Evolutionary conservation across 2,329 filamentous ascomycete genomes (phyloP).

Genomic region (Cryphonectria naterciae): DNA sequence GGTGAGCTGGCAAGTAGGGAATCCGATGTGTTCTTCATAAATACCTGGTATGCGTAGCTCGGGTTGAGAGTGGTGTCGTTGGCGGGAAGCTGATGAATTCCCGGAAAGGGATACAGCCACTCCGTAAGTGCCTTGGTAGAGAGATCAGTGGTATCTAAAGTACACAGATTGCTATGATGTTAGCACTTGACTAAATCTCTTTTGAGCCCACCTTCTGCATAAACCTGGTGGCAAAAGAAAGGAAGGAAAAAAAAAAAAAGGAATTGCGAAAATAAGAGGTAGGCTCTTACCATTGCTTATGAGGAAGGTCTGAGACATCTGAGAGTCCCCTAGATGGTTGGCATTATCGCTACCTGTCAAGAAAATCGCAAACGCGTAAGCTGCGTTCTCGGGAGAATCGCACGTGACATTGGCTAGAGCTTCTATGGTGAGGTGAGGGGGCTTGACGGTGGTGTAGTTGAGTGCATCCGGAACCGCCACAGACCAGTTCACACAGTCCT

Average conservation of each 20-base stretch:
- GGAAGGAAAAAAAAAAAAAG: neutral
- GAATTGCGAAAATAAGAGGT: neutral
- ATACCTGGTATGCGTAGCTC: neutral
- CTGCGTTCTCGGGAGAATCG: neutral
- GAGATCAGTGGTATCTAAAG: neutral
- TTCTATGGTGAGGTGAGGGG: neutral
- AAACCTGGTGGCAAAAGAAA: neutral
- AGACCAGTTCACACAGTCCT: neutral
- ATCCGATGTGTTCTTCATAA: neutral
- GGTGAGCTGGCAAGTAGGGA: neutral
- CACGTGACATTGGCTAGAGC: neutral
- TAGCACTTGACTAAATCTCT: neutral
- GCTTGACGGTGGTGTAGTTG: neutral
- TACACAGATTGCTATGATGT: neutral
- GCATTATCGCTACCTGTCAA: neutral
- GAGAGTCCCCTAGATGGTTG: neutral
- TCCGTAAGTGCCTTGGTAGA: neutral
- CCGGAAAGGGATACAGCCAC: neutral
- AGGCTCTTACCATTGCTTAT: neutral
- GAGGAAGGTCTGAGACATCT: neutral
- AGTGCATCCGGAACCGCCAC: neutral
- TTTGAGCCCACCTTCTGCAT: neutral
- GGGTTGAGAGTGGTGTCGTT: neutral
- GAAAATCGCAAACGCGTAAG: neutral
- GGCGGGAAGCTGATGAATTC: neutral